Percentiles rank a stretch among this genome's conserved stretches.
phyloP scores from a whole-genome alignment of 2,329 filamentous ascomycete genomes.

The Pestalotiopsis sp. region DNA sequence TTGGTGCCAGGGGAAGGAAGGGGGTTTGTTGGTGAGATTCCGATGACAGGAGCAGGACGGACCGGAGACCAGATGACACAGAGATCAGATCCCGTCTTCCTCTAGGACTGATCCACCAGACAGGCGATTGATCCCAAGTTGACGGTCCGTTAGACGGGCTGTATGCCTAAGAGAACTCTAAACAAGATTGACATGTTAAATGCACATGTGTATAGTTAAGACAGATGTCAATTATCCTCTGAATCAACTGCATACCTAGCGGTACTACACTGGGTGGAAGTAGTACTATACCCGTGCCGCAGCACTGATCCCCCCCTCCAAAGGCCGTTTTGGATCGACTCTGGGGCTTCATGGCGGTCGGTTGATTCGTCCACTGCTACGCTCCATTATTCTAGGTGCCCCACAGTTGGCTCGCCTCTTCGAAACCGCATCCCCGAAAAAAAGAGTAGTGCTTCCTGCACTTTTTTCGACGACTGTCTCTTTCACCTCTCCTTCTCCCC shows the following conservation, averaged over 20 bases:
- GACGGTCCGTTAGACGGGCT: background rate
- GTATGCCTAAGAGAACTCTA: background rate
- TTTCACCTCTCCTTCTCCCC: background rate
- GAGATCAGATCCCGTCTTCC: background rate
- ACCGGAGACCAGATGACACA: background rate
- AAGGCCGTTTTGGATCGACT: conserved; percentile 1
- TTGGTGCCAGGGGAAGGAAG: background rate
- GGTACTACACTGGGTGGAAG: background rate
- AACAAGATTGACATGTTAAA: too few relatives aligned
- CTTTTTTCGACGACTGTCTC: background rate
- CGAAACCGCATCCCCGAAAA: background rate
- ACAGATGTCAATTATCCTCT: background rate
- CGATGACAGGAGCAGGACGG: background rate
- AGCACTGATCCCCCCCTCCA: background rate
- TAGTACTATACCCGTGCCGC: background rate
- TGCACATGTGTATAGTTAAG: too few relatives aligned
- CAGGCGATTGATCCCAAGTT: background rate
- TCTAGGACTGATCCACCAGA: background rate
- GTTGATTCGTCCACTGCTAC: background rate
- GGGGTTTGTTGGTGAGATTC: background rate
- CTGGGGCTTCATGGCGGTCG: conserved; percentile 3
- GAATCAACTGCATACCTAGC: background rate
- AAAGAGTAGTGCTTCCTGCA: background rate
- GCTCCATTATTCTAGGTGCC: background rate
- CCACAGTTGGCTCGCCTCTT: conserved; percentile 1